Base-by-base conservation (phyloP, 129 eudicot genomes). In the Gnaphalium uliginosum region DNA sequence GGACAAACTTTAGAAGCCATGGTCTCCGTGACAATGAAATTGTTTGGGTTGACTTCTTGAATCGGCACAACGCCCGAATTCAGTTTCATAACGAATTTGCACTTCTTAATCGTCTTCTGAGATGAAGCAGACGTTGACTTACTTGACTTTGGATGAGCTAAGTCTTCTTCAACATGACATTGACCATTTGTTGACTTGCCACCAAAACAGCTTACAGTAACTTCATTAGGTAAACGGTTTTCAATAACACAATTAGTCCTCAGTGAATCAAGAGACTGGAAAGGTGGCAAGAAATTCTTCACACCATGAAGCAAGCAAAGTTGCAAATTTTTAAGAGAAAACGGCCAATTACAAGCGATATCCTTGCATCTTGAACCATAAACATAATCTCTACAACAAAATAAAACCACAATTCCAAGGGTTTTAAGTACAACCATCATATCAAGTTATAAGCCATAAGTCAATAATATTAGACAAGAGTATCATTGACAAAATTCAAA, bases 1-100 rank as follows among this genome's bases (percentile, higher is more conserved):
- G 98, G 98, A 69, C 97, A 93, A 10, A 88, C 78, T 74, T 93
- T 90, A 18, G 96, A 85, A 41, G 86, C 84, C 92, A 86, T 85
- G 24, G 83, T 68, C 51, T 92, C 61, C 25, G 61, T 8, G 61
- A 56, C 61, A 19, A 56, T 2, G 24, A 56, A n/a, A 56, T 19
- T 54, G 61, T 54, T 54, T 54, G 24, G 61, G 22, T 19, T 19
- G 3, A 54, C 61, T 54, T 54, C 87, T 62, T 83, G 90, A 9
- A 13, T 61, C 4, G 72, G 81, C 30, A 80, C 87, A 11, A 73
- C 37, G 33, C 76, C 32, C 63, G 68, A 71, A 78, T 83, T 70
- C 81, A 72, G 43, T 71, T 90, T 88, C 76, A 81, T 87, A 19
- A 83, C 78, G 77, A 81, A 73, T 61, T 50, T 85, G 82, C 89